Evolutionary conservation across 2,329 filamentous ascomycete genomes (phyloP).

Genomic region (Phialocephala subalpina): DNA sequence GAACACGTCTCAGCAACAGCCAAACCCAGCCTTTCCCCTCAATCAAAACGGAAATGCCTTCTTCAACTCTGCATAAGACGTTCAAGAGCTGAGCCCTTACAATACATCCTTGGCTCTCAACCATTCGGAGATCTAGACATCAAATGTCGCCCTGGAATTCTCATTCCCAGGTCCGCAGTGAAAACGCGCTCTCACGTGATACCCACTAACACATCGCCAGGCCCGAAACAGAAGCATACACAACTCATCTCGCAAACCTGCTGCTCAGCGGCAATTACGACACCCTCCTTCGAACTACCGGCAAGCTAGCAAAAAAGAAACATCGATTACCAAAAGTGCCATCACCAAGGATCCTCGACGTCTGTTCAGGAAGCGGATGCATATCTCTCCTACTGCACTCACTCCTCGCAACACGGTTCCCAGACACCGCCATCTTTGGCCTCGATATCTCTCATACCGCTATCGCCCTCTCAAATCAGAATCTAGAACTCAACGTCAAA

Average conservation of each 20-base stretch:
- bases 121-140: constrained; percentile 89
- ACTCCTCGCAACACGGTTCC: constrained; percentile 53
- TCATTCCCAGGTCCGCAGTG: constrained; percentile 76
- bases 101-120: constrained; percentile 89
- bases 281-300: neutral
- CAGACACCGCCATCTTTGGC: constrained; percentile 65
- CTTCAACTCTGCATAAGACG: constrained; percentile 56
- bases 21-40: neutral
- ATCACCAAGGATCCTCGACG: constrained; percentile 73
- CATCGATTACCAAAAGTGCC: neutral
- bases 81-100: constrained; percentile 75
- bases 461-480: constrained; percentile 69
- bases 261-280: neutral
- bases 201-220: constrained; percentile 43
- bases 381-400: constrained; percentile 81
- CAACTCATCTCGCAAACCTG: constrained; percentile 56
- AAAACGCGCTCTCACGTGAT: constrained; percentile 18
- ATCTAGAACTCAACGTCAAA: constrained; percentile 62
- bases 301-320: too few species aligned
- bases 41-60: constrained; percentile 38
- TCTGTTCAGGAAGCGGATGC: constrained; percentile 92
- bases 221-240: constrained; percentile 76
- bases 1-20: constrained; percentile 56
- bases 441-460: constrained; percentile 77
- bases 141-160: constrained; percentile 75